Evolutionary conservation across 1,284 basidiomycete species (phyloP), one percentile per base, ranked within the genome.

Genomic region (Porodaedalea pini): DNA sequence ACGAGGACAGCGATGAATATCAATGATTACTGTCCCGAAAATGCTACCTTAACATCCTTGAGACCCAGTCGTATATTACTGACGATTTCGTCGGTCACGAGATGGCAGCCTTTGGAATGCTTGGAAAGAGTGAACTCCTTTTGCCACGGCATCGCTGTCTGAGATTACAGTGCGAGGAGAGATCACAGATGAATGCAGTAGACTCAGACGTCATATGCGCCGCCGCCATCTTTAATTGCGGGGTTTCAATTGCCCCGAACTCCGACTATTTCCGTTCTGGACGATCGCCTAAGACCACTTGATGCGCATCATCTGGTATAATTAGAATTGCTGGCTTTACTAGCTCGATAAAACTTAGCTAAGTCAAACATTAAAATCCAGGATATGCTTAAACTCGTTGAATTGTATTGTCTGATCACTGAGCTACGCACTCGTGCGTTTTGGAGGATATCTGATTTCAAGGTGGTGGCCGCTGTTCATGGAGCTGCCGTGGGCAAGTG

Each of bases 71-170:
- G 73, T 62, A 95, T 87, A 51, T 93, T 83, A 4, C 70, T 66
- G 43, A 87, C 65, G 13, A 98, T 78, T 66, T 93, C 88, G 47
- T 87, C 78, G 5, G 93, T 95, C 43, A 98, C 80, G n/a, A 97
- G 79, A 73, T 97, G 88, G 66, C 91, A 92, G 61, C 88, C 86
- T 67, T 88, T 90, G 29, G 76, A 70, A 44, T 76, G 77, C 62
- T 73, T 78, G 2, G 73, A 68, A 27, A 91, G 75, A 1, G 81
- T 82, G 70, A 97, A 94, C 5, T 86, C 87, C 71, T 88, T 94
- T 70, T 97, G 94, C 91, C 93, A 96, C 57, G 86, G 90, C 94
- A 97, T 94, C 31, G 45, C 10, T 47, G 8, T 11, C 6, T 3
- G 10, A 45, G 44, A 34, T 34, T 34, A 34, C 13, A 13, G 32